Conservation (phyloP, 2,329 filamentous ascomycete species). For the Trichoderma asperellum region DNA sequence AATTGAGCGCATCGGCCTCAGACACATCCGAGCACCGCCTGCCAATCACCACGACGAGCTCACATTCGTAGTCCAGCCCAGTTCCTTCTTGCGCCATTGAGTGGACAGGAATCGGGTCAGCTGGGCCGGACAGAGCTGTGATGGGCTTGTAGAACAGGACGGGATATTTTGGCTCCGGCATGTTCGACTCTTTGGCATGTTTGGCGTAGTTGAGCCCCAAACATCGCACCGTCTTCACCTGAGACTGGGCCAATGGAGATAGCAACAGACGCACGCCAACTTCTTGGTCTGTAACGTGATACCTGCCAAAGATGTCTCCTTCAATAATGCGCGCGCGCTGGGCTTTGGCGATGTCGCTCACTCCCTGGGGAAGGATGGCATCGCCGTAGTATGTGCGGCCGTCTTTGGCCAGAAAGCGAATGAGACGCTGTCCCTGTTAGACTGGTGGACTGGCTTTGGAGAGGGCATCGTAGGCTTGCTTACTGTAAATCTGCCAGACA, state of each 20-base stretch:
- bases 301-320: slow-evolving; percentile 68
- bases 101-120: slow-evolving; percentile 68
- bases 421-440: slow-evolving; percentile 61
- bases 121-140: slow-evolving; percentile 67
- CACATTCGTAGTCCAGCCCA: slow-evolving; percentile 80
- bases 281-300: slow-evolving; percentile 66
- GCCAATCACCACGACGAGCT: slow-evolving; percentile 74
- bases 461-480: neutral
- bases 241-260: slow-evolving; percentile 63
- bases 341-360: slow-evolving; percentile 63
- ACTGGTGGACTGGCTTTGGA: neutral
- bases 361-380: slow-evolving; percentile 66
- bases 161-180: slow-evolving; percentile 71
- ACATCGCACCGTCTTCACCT: slow-evolving; percentile 69
- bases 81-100: slow-evolving; percentile 64
- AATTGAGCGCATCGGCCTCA: slow-evolving; percentile 67
- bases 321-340: slow-evolving; percentile 64
- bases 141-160: slow-evolving; percentile 69
- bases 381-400: slow-evolving; percentile 74
- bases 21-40: slow-evolving; percentile 67
- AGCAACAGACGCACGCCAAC: slow-evolving; percentile 62
- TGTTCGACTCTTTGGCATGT: slow-evolving; percentile 70
- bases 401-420: slow-evolving; percentile 74
- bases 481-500: slow-evolving; percentile 27
- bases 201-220: slow-evolving; percentile 73